Evolutionary conservation across 148 eudicot genomes (phyloP), one percentile per base, ranked within the genome.

Genomic region (Simmondsia chinensis): DNA sequence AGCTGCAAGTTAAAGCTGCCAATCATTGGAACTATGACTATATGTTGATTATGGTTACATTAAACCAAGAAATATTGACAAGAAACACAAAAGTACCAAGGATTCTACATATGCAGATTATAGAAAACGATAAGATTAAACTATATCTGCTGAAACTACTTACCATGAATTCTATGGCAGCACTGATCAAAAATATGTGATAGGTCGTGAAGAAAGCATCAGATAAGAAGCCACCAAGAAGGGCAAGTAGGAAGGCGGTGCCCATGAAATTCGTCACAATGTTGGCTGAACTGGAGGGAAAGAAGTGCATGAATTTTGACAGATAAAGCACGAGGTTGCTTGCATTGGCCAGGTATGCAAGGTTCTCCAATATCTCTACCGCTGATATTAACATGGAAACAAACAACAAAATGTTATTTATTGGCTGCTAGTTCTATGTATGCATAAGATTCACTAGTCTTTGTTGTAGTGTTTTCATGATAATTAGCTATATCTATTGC

Each of bases 191-290:
- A 58, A 71, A 87, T 41, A 87, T 77, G 29, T 36, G 50, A 37
- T 64, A 79, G 6, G 89, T 74, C 38, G 85, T 74, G 76, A 83
- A 65, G 72, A 62, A 80, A 46, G 96, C 81, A 34, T 83, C 94
- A 9, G 88, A 76, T 49, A 79, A 68, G 63, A 87, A 80, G 57
- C 96, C 94, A 11, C 96, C 96, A 20, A 83, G 76, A 21, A 87
- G 71, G 36, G 94, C 94, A 28, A 87, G 86, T n/a, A 83, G 60
- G 59, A 87, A 87, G 9, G 96, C 74, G 0, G 96, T 87, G 50
- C 94, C 96, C 96, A 83, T 87, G 72, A 87, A 87, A 30, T 74
- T 72, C 16, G 94, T 87, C n/a, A 87, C 94, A 4, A 59, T 68
- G 46, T 71, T 83, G 51, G 96, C 80, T 7, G 89, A 80, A 44